These are phyloP conservation scores for Tricholoma saponaceum DNA, from an alignment of 768 basidiomycete species.

Conservation along the genomic window DNA sequence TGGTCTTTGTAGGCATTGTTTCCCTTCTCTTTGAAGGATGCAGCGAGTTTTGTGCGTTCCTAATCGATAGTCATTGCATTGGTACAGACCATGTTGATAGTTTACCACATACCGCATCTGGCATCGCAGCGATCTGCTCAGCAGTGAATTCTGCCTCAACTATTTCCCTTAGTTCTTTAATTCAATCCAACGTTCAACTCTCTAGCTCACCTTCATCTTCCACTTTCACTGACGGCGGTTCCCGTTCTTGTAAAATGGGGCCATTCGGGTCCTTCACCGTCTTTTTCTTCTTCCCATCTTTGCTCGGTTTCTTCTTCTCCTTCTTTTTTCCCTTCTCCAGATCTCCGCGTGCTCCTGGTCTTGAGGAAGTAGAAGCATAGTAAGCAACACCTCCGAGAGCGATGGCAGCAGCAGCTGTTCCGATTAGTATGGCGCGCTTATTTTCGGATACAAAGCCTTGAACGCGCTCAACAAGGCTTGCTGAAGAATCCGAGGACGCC, in stretches of 20 bases:
- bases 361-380: conserved; percentile 58
- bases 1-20: conserved; percentile 66
- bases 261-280: conserved; percentile 55
- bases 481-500: conserved; percentile 13
- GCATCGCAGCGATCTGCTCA: conserved; percentile 54
- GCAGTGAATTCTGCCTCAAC: conserved; percentile 36
- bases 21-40: conserved; percentile 64
- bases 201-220: conserved; percentile 29
- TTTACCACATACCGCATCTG: conserved; percentile 51
- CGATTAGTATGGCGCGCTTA: conserved; percentile 69
- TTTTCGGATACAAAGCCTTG: conserved; percentile 72
- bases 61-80: conserved; percentile 21
- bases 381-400: conserved; percentile 76
- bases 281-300: conserved; percentile 53
- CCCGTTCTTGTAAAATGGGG: conserved; percentile 77
- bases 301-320: conserved; percentile 45
- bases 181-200: conserved; percentile 8
- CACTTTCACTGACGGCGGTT: conserved; percentile 32
- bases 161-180: conserved; percentile 14
- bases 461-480: conserved; percentile 52
- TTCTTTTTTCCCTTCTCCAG: conserved; percentile 44
- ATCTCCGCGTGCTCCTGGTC: conserved; percentile 27
- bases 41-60: conserved; percentile 65
- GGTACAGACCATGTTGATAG: conserved; percentile 4
- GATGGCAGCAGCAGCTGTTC: conserved; percentile 66